Evolutionary conservation across 2,329 filamentous ascomycete species (phyloP).

Genomic region (Orbilia quercus): DNA sequence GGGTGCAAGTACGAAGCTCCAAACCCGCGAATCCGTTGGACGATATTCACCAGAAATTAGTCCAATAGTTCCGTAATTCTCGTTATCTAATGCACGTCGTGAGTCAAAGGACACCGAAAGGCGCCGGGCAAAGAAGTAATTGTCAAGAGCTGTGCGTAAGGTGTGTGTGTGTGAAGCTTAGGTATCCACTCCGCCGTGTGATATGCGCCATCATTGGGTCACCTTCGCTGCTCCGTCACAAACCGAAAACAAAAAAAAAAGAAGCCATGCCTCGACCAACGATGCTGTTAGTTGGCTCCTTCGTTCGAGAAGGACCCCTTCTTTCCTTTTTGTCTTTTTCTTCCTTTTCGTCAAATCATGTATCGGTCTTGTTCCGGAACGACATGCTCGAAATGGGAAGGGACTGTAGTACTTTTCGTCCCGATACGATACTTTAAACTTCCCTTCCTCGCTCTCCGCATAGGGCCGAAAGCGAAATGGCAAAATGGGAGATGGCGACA

Average conservation of each 20-base stretch:
- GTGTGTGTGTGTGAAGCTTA: conserved; percentile 7
- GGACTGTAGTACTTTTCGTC: conserved; percentile 24
- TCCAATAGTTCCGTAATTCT: conserved; percentile 42
- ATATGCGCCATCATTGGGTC: conserved; percentile 55
- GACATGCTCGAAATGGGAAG: conserved; percentile 55
- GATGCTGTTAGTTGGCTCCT: conserved; percentile 43
- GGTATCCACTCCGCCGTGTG: conserved; percentile 35
- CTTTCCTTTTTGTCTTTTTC: conserved; percentile 10
- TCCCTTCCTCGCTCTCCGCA: conserved; percentile 26
- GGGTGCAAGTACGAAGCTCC: conserved; percentile 3
- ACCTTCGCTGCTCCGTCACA: conserved; percentile 44
- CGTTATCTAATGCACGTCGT: conserved; percentile 55
- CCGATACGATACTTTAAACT: not conserved
- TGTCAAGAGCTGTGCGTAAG: conserved; percentile 9
- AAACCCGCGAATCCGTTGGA: conserved; percentile 47
- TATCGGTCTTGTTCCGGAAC: conserved; percentile 52
- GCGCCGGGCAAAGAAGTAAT: conserved; percentile 18
- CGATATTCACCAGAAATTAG: conserved; percentile 24
- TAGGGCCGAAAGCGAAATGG: conserved; percentile 46
- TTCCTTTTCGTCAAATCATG: conserved; percentile 35
- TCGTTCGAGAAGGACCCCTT: conserved; percentile 49
- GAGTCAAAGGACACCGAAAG: conserved; percentile 48
- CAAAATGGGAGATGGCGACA: conserved; percentile 37
- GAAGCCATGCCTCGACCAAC: not conserved
- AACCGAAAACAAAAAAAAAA: conserved; percentile 26